phyloP scores from a whole-genome alignment of 192 early-diverging fungal genomes.

The Coemansia sp. region DNA sequence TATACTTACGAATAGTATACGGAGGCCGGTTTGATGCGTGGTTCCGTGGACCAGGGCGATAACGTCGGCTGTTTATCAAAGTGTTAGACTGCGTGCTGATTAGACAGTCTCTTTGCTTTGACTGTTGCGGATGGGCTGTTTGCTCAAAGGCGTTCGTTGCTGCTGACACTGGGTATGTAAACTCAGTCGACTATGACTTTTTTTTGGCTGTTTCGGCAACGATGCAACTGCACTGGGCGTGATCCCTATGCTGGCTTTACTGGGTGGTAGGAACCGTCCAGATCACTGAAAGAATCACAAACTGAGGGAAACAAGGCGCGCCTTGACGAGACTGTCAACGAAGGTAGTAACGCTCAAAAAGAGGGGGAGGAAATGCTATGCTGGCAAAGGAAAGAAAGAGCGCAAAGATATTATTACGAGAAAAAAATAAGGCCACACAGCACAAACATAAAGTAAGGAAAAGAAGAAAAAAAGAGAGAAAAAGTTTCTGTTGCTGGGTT shows the following conservation, averaged over 20 bases:
- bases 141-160: not conserved
- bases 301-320: too few species aligned
- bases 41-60: not conserved
- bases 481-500: not conserved
- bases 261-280: too few species aligned
- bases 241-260: not conserved
- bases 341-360: not conserved
- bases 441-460: not conserved
- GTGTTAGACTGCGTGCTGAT: too few species aligned
- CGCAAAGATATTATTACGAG: not conserved
- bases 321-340: too few species aligned
- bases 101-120: too few species aligned
- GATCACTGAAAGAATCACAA: too few species aligned
- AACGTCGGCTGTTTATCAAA: not conserved
- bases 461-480: conserved; percentile 6
- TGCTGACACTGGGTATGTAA: not conserved
- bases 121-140: too few species aligned
- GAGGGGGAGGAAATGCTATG: not conserved
- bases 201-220: not conserved
- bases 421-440: conserved; percentile 4
- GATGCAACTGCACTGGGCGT: too few species aligned
- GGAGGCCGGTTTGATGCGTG: not conserved
- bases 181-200: not conserved
- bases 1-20: not conserved
- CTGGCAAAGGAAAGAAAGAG: conserved; percentile 1